Evolutionary conservation across 2,329 filamentous ascomycete species (phyloP).

Genomic region (Penicillium sp.): DNA sequence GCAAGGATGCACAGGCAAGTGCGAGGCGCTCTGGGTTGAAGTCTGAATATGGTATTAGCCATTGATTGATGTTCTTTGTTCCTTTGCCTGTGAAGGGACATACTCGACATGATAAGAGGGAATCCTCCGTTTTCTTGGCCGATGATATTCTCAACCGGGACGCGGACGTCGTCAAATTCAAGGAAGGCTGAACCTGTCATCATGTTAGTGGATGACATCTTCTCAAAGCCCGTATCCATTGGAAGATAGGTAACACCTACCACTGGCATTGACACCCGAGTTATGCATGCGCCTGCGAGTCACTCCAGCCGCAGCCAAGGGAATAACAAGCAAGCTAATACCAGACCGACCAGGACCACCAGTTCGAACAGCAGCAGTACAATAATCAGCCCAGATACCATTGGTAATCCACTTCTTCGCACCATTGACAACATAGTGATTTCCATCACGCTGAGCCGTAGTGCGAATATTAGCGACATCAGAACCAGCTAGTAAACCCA

Average conservation of each 20-base stretch:
- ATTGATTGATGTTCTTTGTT: background rate
- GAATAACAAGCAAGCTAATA: conserved; percentile 63
- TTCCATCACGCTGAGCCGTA: conserved; percentile 52
- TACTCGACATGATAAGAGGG: conserved; percentile 66
- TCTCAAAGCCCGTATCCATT: background rate
- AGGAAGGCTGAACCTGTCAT: conserved; percentile 54
- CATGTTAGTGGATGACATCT: background rate
- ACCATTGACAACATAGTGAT: conserved; percentile 60
- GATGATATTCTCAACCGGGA: conserved; percentile 66
- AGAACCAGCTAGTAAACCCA: conserved; percentile 48
- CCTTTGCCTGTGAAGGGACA: conserved; percentile 2
- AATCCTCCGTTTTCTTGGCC: conserved; percentile 67
- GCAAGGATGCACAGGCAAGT: conserved; percentile 61
- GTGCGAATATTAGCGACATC: conserved; percentile 63
- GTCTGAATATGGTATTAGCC: conserved; percentile 37
- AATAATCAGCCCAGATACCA: conserved; percentile 57
- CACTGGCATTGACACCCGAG: conserved; percentile 63
- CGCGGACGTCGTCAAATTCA: conserved; percentile 68
- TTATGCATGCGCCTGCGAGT: conserved; percentile 52
- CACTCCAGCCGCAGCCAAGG: conserved; percentile 62
- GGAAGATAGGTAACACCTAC: conserved; percentile 31
- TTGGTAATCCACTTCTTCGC: conserved; percentile 68
- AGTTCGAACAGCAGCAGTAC: conserved; percentile 57
- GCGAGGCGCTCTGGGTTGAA: conserved; percentile 72
- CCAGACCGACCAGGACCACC: conserved; percentile 59